A percentile compares a stretch with the other conserved stretches of the same genome.
Conservation (phyloP, 1,284 basidiomycete genomes). For the Naganishia cerealis region DNA sequence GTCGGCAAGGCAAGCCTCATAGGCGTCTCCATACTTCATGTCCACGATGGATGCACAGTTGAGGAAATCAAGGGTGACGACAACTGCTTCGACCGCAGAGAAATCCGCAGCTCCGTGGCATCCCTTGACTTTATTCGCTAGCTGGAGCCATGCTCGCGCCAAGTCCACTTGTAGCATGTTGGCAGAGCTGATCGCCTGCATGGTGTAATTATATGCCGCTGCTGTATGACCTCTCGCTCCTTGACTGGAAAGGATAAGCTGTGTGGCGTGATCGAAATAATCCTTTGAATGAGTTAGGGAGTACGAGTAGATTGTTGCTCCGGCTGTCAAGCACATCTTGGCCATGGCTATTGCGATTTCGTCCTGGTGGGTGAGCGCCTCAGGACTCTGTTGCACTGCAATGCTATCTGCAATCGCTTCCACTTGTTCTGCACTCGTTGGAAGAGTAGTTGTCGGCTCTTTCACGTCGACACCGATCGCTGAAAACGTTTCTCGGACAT, state of each 20-base stretch:
- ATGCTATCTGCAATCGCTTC: conserved; percentile 1
- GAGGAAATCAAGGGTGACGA: conserved; percentile 3
- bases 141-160: conserved; percentile 4
- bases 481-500: not conserved
- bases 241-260: conserved; percentile 14
- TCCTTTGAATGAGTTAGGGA: conserved; percentile 8
- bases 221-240: not conserved
- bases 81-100: conserved; percentile 23
- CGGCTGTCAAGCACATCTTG: conserved; percentile 9
- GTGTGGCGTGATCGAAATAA: conserved; percentile 14
- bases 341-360: conserved; percentile 9
- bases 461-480: conserved; percentile 1
- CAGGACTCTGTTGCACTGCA: too few relatives aligned
- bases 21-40: conserved; percentile 5
- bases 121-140: conserved; percentile 8
- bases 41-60: conserved; percentile 11
- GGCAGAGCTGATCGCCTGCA: conserved; percentile 13
- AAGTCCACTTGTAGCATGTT: conserved; percentile 5
- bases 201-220: conserved; percentile 10
- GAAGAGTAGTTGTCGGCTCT: not conserved
- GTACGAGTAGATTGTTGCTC: conserved; percentile 17
- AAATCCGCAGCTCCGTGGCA: not conserved
- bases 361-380: not conserved
- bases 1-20: conserved; percentile 4
- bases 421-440: not conserved